Evolutionary conservation across 257 asterid genomes (phyloP).

Genomic region (Solanum lycopersicoides): DNA sequence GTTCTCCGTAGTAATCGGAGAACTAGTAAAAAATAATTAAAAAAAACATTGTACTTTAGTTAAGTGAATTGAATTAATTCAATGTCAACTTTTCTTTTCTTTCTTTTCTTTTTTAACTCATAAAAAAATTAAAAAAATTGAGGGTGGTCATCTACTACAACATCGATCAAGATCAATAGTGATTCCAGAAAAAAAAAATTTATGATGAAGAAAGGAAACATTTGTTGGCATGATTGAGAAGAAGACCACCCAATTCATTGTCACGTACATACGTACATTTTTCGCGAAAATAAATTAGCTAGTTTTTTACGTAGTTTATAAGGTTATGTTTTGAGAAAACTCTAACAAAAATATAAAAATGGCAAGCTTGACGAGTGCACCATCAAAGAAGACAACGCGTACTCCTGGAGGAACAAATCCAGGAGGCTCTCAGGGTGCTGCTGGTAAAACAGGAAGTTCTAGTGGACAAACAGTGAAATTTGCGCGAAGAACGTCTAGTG

Average conservation of each 20-base stretch:
- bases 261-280: background rate
- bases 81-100: background rate
- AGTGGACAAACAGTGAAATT: slow-evolving; percentile 65
- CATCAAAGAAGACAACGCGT: slow-evolving; percentile 41
- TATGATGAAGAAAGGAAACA: background rate
- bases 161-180: background rate
- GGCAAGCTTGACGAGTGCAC: slow-evolving; percentile 40
- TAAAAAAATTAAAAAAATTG: background rate
- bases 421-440: slow-evolving; percentile 12
- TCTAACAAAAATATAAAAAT: background rate
- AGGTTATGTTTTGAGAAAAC: background rate
- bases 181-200: background rate
- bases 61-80: background rate
- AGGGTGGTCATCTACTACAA: background rate
- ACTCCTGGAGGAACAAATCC: slow-evolving; percentile 16
- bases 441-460: background rate
- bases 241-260: background rate
- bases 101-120: too few species aligned
- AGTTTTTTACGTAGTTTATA: background rate
- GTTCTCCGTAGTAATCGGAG: background rate
- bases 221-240: background rate
- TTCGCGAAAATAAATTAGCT: background rate
- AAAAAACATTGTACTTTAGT: background rate
- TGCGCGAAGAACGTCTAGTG: slow-evolving; percentile 74
- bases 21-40: background rate